A percentile compares a stretch with the other conserved stretches of the same genome.
Conservation (phyloP, 2,329 filamentous ascomycete species). For the Simplicillium aogashimaense region DNA sequence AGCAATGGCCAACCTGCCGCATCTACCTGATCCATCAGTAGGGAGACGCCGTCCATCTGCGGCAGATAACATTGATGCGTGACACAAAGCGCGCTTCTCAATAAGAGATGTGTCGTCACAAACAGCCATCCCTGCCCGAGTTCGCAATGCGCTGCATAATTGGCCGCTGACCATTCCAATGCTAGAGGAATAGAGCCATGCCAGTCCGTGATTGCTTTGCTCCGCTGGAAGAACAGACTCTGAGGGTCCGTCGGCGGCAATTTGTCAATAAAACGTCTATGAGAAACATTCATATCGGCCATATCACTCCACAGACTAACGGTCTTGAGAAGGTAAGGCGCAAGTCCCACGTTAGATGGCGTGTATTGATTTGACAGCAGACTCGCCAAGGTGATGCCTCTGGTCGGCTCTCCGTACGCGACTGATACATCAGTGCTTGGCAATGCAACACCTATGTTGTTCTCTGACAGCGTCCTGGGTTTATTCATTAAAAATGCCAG, state of each 20-base stretch:
- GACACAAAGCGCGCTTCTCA: conserved; percentile 11
- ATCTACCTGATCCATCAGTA: conserved; percentile 11
- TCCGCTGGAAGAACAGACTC: conserved; percentile 1
- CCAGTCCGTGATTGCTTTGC: conserved; percentile 8
- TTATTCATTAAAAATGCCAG: conserved; percentile 10
- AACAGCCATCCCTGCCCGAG: conserved; percentile 10
- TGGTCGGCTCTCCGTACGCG: too few species aligned
- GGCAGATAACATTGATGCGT: conserved; percentile 15
- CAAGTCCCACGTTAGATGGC: conserved; percentile 10
- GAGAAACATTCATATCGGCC: conserved; percentile 7
- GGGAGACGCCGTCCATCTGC: conserved; percentile 10
- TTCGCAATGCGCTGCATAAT: conserved; percentile 7
- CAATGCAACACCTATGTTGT: too few species aligned
- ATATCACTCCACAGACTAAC: conserved; percentile 9
- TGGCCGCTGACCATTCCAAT: conserved; percentile 8
- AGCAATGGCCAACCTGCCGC: conserved; percentile 13
- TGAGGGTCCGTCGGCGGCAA: conserved; percentile 7
- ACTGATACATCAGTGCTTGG: too few species aligned
- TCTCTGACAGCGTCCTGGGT: conserved; percentile 4
- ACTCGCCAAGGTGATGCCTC: too few species aligned
- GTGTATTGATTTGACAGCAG: neutral
- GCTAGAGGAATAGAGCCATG: conserved; percentile 7
- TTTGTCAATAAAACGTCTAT: conserved; percentile 6
- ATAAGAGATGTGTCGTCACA: conserved; percentile 13
- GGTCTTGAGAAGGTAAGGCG: conserved; percentile 11